Evolutionary conservation across 192 early-diverging fungal species (phyloP), one percentile per base, ranked within the genome.

Genomic region (Jimgerdemannia flammicorona): DNA sequence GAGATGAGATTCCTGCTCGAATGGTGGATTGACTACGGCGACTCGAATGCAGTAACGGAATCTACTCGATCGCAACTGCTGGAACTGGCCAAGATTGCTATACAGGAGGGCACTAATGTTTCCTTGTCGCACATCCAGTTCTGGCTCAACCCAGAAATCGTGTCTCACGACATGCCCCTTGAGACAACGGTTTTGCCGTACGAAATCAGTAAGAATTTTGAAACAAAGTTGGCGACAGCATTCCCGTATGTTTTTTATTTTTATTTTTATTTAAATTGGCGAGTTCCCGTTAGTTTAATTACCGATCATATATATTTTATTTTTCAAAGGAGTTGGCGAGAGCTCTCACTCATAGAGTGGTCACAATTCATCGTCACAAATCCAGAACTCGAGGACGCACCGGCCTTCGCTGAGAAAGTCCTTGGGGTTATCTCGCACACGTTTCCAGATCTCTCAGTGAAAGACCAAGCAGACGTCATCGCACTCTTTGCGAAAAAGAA

Each of bases 11-110:
- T 85, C 0, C 83, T 93, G 65, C 77, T 97, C 75, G 85, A 86
- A 75, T 97, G 95, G 95, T 95, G 90, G 92, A 82, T 92, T 9
- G 78, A 77, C 17, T 89, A 84, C 75, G 73, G 76, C 4, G 75
- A 73, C 8, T 73, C 67, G 10, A 73, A 84, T n/a, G 49, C 11
- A 3, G 72, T 76, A 3, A 29, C 29, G 29, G 29, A 29, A 1
- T 1, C 0, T 29, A 29, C 29, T 29, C 29, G 29, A 29, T 29
- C 29, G 1, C 0, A 29, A 0, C 29, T 29, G 1, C 29, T 29
- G 29, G 29, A 29, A 0, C 29, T 29, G 29, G 76, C 87, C 29
- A 77, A n/a, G n/a, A n/a, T n/a, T n/a, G n/a, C n/a, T n/a, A n/a
- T n/a, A n/a, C n/a, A n/a, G n/a, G n/a, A n/a, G n/a, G n/a, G n/a